Conservation (phyloP, 1,284 basidiomycete genomes). For the Apiotrichum akiyoshidainum region DNA sequence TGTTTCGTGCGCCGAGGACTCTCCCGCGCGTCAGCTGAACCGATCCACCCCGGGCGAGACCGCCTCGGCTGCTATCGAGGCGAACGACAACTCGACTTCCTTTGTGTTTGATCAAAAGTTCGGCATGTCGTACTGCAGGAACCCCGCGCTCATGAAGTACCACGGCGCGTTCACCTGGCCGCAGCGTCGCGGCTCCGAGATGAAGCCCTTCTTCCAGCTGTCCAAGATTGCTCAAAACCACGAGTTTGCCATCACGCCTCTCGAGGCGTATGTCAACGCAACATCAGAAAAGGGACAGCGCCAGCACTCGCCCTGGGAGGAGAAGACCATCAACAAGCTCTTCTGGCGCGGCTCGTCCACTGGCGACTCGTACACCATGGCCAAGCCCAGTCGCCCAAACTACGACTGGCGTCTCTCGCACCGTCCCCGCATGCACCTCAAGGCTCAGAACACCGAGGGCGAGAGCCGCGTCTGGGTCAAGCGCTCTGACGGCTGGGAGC, state of each 20-base stretch:
- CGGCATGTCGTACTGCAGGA: constrained; percentile 37
- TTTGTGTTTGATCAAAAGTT: constrained; percentile 41
- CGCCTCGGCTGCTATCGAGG: neutral
- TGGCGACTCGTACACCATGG: constrained; percentile 45
- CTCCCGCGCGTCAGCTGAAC: constrained; percentile 2
- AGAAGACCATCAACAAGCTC: constrained; percentile 47
- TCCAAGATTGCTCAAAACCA: constrained; percentile 42
- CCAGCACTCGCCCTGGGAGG: constrained; percentile 31
- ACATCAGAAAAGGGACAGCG: constrained; percentile 14
- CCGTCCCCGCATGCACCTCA: constrained; percentile 44
- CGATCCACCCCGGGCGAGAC: neutral
- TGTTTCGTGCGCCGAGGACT: constrained; percentile 1
- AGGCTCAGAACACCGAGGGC: constrained; percentile 37
- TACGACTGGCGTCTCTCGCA: constrained; percentile 48
- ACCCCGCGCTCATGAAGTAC: constrained; percentile 31
- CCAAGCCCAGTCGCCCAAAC: constrained; percentile 13
- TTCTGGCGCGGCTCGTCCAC: constrained; percentile 53
- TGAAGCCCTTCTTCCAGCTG: constrained; percentile 48
- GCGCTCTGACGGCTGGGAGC: constrained; percentile 33
- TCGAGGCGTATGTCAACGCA: constrained; percentile 45
- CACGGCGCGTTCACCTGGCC: constrained; percentile 46
- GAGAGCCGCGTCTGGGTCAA: constrained; percentile 44
- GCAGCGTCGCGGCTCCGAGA: constrained; percentile 32
- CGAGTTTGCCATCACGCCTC: constrained; percentile 46
- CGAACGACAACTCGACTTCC: constrained; percentile 18